These are phyloP conservation scores for Cryphonectria parasitica DNA, from an alignment of 2,329 filamentous ascomycete genomes.

Conservation along the genomic window DNA sequence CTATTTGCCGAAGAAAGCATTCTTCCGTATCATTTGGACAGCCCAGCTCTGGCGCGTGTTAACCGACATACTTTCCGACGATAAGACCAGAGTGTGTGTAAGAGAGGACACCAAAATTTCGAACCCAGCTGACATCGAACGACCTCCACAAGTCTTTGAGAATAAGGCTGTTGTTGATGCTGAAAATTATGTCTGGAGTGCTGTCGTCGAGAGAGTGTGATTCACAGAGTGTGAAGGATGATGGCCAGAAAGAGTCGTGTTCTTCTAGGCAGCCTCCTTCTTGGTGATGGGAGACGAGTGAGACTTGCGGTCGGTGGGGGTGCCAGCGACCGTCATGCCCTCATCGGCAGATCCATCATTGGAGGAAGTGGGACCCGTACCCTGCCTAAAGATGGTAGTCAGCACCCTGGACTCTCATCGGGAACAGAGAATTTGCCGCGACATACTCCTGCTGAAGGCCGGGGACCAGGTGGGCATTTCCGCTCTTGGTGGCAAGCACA, in stretches of 20 bases:
- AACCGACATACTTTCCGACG: conserved; percentile 29
- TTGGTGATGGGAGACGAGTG: conserved; percentile 56
- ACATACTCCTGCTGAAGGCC: conserved; percentile 31
- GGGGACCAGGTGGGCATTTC: conserved; percentile 25
- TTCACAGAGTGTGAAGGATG: conserved; percentile 31
- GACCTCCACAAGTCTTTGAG: conserved; percentile 28
- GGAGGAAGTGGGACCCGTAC: conserved; percentile 47
- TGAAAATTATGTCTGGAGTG: conserved; percentile 28
- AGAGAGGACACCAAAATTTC: conserved; percentile 29
- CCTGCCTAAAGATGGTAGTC: conserved; percentile 40
- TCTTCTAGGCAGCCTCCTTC: conserved; percentile 43
- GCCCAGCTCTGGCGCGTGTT: conserved; percentile 25
- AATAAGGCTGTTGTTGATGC: conserved; percentile 29
- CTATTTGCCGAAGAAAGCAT: conserved; percentile 29
- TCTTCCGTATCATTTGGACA: conserved; percentile 25
- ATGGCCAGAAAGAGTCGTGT: conserved; percentile 33
- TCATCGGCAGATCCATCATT: conserved; percentile 55
- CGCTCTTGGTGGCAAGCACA: conserved; percentile 30
- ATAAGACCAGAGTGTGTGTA: conserved; percentile 29
- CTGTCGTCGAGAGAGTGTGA: conserved; percentile 28
- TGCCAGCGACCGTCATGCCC: conserved; percentile 58
- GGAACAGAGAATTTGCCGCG: conserved; percentile 30
- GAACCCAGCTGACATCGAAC: conserved; percentile 30
- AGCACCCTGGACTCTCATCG: conserved; percentile 34
- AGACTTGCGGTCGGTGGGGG: conserved; percentile 49